Base-by-base conservation (phyloP, 768 basidiomycete species). In the Boletales sp. region DNA sequence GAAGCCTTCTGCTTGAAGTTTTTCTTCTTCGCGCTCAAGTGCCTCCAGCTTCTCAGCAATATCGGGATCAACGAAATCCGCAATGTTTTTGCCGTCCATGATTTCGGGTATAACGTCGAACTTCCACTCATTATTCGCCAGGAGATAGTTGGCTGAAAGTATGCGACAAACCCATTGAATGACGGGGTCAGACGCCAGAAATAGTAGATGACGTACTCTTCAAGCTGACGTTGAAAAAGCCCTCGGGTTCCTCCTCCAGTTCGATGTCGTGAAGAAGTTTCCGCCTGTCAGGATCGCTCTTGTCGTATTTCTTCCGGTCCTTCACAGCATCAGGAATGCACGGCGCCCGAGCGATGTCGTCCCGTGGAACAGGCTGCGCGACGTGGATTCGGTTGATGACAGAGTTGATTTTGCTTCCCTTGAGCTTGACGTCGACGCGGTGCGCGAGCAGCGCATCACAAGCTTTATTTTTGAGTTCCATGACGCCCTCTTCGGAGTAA, bases 21-120 rank as follows among this genome's bases (percentile, higher is more conserved):
- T 82, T 69, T 95, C 95, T 69, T 99, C 96, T 66, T 98, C 96
- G 15, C 90, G 83, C 70, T 99, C 95, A 50, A 99, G 83, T 12
- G 93, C 95, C 63, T 97, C 95, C 41, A 99, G 84, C 71, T 94
- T 95, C 70, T 94, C 94, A 17, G 83, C 85, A 53, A 99, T 98
- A 63, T 99, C 96, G 18, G 93, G 88, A 69, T 98, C 95, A 68
- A 98, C 90, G 55, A 99, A 99, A 75, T 99, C 96, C 19, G 94
- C 95, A 46, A 98, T 73, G 73, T 99, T 99, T 81, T 97, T 97
- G 72, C 96, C 96, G 58, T 97, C 84, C 86, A 92, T 84, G 63
- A 99, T 90, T 68, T 99, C 96, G n/a, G 96, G 96, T n/a, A 98
- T 87, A 57, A 82, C 77, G 63, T 99, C 96, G 73, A 83, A 76